Evolutionary conservation across 2,329 filamentous ascomycete species (phyloP).

Genomic region (Sarocladiaceae sp.): DNA sequence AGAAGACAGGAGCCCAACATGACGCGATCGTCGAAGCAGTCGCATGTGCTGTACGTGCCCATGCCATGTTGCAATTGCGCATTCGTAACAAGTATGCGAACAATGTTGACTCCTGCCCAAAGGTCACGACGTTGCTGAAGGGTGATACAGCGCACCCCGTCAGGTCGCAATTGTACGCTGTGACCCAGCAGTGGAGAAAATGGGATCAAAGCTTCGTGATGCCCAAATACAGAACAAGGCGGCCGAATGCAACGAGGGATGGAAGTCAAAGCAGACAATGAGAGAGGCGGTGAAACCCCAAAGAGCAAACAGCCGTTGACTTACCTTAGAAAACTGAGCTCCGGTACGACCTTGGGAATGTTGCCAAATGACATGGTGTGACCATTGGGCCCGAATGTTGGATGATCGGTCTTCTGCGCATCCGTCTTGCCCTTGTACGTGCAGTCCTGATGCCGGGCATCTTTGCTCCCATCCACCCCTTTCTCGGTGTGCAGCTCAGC

Average conservation of each 20-base stretch:
- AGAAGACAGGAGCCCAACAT: too few species aligned
- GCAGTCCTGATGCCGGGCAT: slow-evolving; percentile 34
- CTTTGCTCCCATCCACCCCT: slow-evolving; percentile 26
- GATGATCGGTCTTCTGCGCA: slow-evolving; percentile 51
- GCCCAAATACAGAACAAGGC: neutral
- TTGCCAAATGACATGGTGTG: slow-evolving; percentile 53
- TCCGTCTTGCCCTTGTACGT: slow-evolving; percentile 55
- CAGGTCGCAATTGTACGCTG: neutral
- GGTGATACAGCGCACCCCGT: neutral
- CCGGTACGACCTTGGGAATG: slow-evolving; percentile 55
- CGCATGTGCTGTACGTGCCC: too few species aligned
- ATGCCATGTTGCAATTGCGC: too few species aligned
- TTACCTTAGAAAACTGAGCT: slow-evolving; percentile 68
- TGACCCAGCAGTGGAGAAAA: too few species aligned
- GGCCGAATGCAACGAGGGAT: neutral
- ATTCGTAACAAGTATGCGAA: too few species aligned
- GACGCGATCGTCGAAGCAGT: too few species aligned
- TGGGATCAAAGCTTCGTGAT: too few species aligned
- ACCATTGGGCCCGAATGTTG: slow-evolving; percentile 51
- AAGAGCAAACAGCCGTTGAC: slow-evolving; percentile 21
- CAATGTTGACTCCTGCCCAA: too few species aligned
- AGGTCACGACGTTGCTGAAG: neutral
- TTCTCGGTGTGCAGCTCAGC: slow-evolving; percentile 77
- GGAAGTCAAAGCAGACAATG: neutral
- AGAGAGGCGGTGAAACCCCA: slow-evolving; percentile 5